Evolutionary conservation across 257 asterid species (phyloP), one percentile per base, ranked within the genome.

Genomic region (Nicotiana noctiflora): DNA sequence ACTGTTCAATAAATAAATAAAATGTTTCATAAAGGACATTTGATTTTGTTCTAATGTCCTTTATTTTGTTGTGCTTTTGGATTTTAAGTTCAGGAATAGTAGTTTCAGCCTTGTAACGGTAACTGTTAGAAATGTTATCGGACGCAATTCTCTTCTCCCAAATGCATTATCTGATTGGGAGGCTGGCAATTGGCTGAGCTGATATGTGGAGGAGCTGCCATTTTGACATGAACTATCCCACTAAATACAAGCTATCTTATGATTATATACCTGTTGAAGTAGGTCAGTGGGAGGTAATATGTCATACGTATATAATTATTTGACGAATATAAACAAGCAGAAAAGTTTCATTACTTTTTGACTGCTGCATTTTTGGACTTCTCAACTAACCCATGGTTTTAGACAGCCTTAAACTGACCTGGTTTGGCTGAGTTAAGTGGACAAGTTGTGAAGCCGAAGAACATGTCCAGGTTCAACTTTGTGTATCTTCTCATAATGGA

Each of bases 201-300:
- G 57, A 70, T 19, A 70, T 40, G 77, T 0, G 34, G 18, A 70
- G 77, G 77, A 44, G 77, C 7, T 4, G 6, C 77, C 77, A 70
- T 40, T 70, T 70, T 44, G 32, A 70, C 76, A n/a, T 37, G 55
- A 67, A n/a, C 34, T 40, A 72, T 46, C 37, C 78, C 60, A 72
- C 60, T 70, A 56, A 72, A 21, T 23, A 6, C 78, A 72, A 70
- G 56, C 56, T 51, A 51, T 51, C 56, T 51, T 13, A 4, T 11
- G 19, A 40, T 19, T 40, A 70, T 27, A 27, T 40, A 40, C 46
- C 77, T 19, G 34, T 44, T 70, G 77, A 70, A 70, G 77, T 44
- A 44, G 78, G 78, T 72, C 40, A 72, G 78, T 46, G 78, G 60
- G 78, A 46, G 37, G 37, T 72, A 46, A 19, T 40, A 68, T 44